These are phyloP conservation scores for Ploettnerulaceae sp. DNA, from an alignment of 2,329 filamentous ascomycete species.

Conservation along the genomic window DNA sequence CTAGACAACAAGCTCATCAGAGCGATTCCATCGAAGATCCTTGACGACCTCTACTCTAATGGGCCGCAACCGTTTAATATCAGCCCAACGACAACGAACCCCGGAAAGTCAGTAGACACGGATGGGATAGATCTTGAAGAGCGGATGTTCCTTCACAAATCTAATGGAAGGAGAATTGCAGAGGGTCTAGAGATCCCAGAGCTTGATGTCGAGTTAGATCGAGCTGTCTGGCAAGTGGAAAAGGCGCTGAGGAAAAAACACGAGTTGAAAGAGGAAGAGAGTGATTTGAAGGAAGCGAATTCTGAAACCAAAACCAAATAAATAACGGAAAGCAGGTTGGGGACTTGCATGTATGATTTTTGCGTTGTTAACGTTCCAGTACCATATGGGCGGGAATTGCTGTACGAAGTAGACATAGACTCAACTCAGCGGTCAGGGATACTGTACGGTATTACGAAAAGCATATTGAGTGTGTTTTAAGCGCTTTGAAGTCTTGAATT, in stretches of 20 bases:
- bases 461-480: background rate
- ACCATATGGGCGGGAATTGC: too few relatives aligned
- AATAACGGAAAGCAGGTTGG: constrained; percentile 5
- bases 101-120: constrained; percentile 15
- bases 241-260: constrained; percentile 31
- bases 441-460: constrained; percentile 1
- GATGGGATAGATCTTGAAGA: constrained; percentile 30
- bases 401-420: constrained; percentile 8
- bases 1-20: constrained; percentile 66
- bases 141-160: constrained; percentile 43
- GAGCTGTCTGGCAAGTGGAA: constrained; percentile 71
- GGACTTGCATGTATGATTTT: background rate
- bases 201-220: constrained; percentile 66
- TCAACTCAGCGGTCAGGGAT: constrained; percentile 4
- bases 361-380: background rate
- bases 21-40: constrained; percentile 57
- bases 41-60: constrained; percentile 67
- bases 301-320: constrained; percentile 17
- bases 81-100: background rate
- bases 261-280: constrained; percentile 26
- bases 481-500: background rate
- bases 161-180: constrained; percentile 53
- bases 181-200: constrained; percentile 62
- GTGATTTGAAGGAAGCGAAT: constrained; percentile 19
- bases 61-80: constrained; percentile 22